Percentiles rank a stretch among this genome's conserved stretches.
phyloP scores from a whole-genome alignment of 768 basidiomycete genomes.

The Xerocomellus amylosporus region DNA sequence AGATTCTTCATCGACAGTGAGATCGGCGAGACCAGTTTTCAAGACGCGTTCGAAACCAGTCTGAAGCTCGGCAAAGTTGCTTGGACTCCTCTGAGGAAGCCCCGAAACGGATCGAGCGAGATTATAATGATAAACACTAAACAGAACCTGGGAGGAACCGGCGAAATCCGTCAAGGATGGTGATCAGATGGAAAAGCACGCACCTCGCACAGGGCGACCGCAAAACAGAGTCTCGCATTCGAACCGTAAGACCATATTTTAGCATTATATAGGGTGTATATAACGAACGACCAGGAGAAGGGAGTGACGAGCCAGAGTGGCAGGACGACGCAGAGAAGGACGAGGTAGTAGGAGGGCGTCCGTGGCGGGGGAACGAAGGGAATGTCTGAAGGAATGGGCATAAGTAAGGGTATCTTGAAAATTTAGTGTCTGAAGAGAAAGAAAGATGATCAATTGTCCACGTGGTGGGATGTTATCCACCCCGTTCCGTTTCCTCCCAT shows the following conservation, averaged over 20 bases:
- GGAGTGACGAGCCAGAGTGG: constrained; percentile 66
- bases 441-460: background rate
- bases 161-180: background rate
- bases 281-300: constrained; percentile 61
- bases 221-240: constrained; percentile 41
- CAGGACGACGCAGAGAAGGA: constrained; percentile 51
- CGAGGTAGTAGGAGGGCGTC: constrained; percentile 54
- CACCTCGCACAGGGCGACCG: constrained; percentile 60
- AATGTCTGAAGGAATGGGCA: constrained; percentile 29
- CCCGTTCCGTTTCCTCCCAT: constrained; percentile 35
- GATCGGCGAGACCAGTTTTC: constrained; percentile 58
- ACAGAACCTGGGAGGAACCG: constrained; percentile 50
- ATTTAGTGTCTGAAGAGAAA: too few relatives aligned
- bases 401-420: constrained; percentile 12
- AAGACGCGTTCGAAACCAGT: constrained; percentile 59
- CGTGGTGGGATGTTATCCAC: constrained; percentile 4
- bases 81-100: constrained; percentile 42
- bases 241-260: constrained; percentile 42
- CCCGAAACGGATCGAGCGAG: constrained; percentile 49
- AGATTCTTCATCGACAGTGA: constrained; percentile 56
- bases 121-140: constrained; percentile 61
- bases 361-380: constrained; percentile 40
- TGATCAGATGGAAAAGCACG: constrained; percentile 8
- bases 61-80: constrained; percentile 56
- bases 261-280: constrained; percentile 45